Conservation (phyloP, 768 basidiomycete genomes). For the Trametes maxima region DNA sequence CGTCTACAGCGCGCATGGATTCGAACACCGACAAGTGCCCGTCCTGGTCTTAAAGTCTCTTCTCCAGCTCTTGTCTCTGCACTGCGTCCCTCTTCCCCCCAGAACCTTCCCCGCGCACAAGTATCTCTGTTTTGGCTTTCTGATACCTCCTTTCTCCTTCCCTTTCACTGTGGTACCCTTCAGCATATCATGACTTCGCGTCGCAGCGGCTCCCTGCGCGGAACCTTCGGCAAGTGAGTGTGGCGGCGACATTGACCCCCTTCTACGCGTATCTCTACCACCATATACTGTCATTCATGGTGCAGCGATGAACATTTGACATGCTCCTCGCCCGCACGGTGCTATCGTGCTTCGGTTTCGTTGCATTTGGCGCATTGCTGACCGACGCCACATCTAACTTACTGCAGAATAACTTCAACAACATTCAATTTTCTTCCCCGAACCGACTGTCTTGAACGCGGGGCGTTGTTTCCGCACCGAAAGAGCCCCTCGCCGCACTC, state of each 20-base stretch:
- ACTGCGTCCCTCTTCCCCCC: background rate
- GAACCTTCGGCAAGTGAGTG: slow-evolving; percentile 16
- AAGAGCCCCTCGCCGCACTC: slow-evolving; percentile 1
- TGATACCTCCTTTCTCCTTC: background rate
- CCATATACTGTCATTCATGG: background rate
- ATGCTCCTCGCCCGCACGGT: background rate
- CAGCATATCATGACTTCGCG: slow-evolving; percentile 7
- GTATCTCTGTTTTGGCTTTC: background rate
- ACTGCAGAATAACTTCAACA: background rate
- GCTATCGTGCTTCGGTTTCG: background rate
- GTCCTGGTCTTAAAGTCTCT: slow-evolving; percentile 15
- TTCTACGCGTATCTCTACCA: background rate
- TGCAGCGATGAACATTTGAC: background rate
- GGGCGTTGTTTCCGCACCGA: background rate
- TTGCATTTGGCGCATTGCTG: background rate
- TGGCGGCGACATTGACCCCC: slow-evolving; percentile 3
- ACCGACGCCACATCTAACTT: slow-evolving; percentile 13
- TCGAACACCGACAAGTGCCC: slow-evolving; percentile 16
- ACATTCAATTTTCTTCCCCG: background rate
- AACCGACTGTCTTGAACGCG: too few species aligned
- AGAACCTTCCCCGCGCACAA: slow-evolving; percentile 1
- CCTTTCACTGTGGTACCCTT: background rate
- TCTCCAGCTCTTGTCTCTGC: background rate
- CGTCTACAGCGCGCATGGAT: slow-evolving; percentile 14
- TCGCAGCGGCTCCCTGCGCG: background rate